Evolutionary conservation across 768 basidiomycete species (phyloP), one percentile per base, ranked within the genome.

Genomic region (Tulasnella sp.): DNA sequence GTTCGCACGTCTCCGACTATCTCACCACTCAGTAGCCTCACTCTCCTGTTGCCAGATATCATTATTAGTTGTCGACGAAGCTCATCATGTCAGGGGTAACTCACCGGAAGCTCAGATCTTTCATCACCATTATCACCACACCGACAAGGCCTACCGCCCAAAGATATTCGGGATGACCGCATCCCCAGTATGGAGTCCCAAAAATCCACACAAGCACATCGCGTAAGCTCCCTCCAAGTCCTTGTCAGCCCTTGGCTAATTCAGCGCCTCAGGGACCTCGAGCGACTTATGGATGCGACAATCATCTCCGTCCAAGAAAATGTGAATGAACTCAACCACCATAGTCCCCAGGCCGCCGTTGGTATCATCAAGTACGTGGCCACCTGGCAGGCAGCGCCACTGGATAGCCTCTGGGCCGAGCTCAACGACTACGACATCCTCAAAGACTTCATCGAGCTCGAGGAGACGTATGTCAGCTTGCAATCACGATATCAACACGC

Each of bases 101-200:
- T 86, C 89, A 74, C 86, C 89, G 0, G 88, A 88, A 76, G 88
- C 88, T 72, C 85, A 85, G 25, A 87, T 90, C 75, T 88, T 90
- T 25, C 85, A 89, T 68, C 88, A 89, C 80, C 89, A 84, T 77
- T 68, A 38, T 25, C 69, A 49, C 40, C 80, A 86, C 78, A 85
- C 85, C 73, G 84, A 81, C 64, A 85, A 83, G 52, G 80, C 54
- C 36, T 71, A 84, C 25, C 85, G 91, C n/a, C 92, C 93, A 12
- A 94, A 92, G 81, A 86, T 97, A n/a, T 93, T 96, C 77, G 95
- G 95, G 3, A 92, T 97, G 90, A 96, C 95, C 0, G 95, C 95
- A 0, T 94, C 93, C 22, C 94, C 94, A 0, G 89, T 94, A 34
- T 94, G 91, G 91, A 92, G 93, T 78, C 86, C 89, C 15, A 90